A percentile compares a stretch with the other conserved stretches of the same genome.
Evolutionary conservation across 2,329 filamentous ascomycete genomes (phyloP).

Genomic region (Ophiostoma tasmaniense): DNA sequence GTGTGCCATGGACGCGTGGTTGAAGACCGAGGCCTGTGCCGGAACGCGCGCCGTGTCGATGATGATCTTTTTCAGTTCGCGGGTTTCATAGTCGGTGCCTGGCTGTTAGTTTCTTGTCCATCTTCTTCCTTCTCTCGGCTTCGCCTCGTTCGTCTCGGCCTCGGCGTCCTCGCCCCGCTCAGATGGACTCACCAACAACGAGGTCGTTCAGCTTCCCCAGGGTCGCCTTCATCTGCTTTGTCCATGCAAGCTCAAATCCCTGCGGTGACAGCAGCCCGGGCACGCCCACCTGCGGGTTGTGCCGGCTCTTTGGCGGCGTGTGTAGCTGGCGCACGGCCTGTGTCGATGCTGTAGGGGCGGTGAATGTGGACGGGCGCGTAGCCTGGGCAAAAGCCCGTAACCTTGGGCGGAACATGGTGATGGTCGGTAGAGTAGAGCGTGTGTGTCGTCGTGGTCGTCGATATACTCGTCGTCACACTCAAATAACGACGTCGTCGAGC

Average conservation of each 20-base stretch:
- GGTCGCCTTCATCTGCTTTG: conserved; percentile 67
- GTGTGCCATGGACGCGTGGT: conserved; percentile 91
- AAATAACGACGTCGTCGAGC: not conserved
- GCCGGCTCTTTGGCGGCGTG: conserved; percentile 26
- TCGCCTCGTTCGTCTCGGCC: not conserved
- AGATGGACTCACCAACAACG: conserved; percentile 57
- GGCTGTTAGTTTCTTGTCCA: not conserved
- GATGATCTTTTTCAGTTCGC: conserved; percentile 57
- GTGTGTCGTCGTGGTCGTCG: not conserved
- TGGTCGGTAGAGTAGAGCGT: not conserved
- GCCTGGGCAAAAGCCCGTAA: conserved; percentile 31
- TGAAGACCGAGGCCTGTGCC: conserved; percentile 72
- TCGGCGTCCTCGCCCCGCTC: no score
- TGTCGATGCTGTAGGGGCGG: conserved; percentile 10
- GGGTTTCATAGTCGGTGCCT: conserved; percentile 54
- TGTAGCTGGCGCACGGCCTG: conserved; percentile 31
- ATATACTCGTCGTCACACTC: not conserved
- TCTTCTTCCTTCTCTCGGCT: not conserved
- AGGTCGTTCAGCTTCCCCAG: conserved; percentile 67
- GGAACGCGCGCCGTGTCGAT: conserved; percentile 73
- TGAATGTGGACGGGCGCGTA: not conserved
- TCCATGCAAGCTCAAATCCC: conserved; percentile 71
- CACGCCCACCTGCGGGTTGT: conserved; percentile 35
- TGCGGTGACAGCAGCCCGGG: conserved; percentile 54
- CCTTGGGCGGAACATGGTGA: conserved; percentile 43